phyloP scores from a whole-genome alignment of 2,329 filamentous ascomycete genomes.

The Xylaria sp. region DNA sequence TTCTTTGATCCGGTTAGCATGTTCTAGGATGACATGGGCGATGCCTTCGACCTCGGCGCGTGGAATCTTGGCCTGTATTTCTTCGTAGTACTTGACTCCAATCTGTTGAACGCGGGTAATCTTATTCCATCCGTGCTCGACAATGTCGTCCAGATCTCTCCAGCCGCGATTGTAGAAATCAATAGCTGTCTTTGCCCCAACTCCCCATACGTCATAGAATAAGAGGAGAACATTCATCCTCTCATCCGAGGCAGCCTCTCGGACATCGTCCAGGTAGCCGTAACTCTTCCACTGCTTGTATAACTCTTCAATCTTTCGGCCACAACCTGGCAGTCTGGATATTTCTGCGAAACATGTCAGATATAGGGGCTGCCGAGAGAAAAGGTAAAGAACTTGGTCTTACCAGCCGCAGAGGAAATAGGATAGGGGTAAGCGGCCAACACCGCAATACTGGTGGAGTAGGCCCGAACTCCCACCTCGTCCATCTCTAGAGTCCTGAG shows the following conservation, averaged over 20 bases:
- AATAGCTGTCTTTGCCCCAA: constrained; percentile 72
- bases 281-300: constrained; percentile 67
- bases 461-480: constrained; percentile 75
- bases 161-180: constrained; percentile 78
- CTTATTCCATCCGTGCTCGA: constrained; percentile 72
- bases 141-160: constrained; percentile 78
- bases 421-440: constrained; percentile 71
- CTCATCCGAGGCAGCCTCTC: constrained; percentile 58
- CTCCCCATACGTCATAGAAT: constrained; percentile 90
- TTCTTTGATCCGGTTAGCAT: constrained; percentile 59
- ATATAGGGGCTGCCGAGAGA: background rate
- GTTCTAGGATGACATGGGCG: constrained; percentile 53
- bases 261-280: constrained; percentile 57
- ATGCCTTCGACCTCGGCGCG: constrained; percentile 70
- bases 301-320: constrained; percentile 69
- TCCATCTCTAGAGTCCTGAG: constrained; percentile 68
- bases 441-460: constrained; percentile 79
- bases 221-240: constrained; percentile 58
- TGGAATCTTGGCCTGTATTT: constrained; percentile 68
- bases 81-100: constrained; percentile 88
- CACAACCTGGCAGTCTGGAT: constrained; percentile 67
- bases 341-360: constrained; percentile 37
- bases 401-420: constrained; percentile 40
- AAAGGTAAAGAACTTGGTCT: constrained; percentile 35
- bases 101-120: constrained; percentile 84